Evolutionary conservation across 2,329 filamentous ascomycete genomes (phyloP), one percentile per base, ranked within the genome.

Genomic region (Penicillium fuscoglaucum): DNA sequence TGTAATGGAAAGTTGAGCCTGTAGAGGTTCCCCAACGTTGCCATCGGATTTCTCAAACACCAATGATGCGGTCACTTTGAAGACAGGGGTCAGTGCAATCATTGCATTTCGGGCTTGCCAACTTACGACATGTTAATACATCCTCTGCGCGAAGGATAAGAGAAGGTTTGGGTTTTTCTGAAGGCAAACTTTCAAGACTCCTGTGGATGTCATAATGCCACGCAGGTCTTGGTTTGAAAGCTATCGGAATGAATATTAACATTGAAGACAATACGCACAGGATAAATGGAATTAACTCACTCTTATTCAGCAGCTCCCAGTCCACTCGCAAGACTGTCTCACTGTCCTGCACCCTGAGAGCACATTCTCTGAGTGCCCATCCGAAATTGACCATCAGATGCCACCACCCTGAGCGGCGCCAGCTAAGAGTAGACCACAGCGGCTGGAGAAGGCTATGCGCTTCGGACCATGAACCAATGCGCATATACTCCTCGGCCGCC

Each of bases 381-480:
- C 83, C 75, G 41, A 86, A 79, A 41, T 81, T 79, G 53, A 77
- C 78, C 61, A 85, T 82, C 4, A 86, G 74, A 43, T 74, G 69
- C 79, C 82, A 84, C 85, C 85, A 88, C n/a, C 81, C 79, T 66
- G 85, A 80, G 44, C 72, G 72, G 46, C 86, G 81, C 85, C 85
- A 88, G n/a, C 75, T 78, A 68, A 83, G 80, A 10, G 70, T 76
- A 41, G 80, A 68, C 85, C 85, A 88, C 1, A 86, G 68, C 4
- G 82, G 78, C 37, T 74, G 74, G 21, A 88, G 74, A 3, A 83
- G 72, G 26, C 77, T 69, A 53, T 83, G 74, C 7, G 83, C 85
- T 46, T 83, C 78, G 6, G 73, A 68, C 72, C 82, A 85, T 29
- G 76, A 76, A 19, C 76, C 79, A 19, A 76, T 75, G 40, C 78